These are phyloP conservation scores for Podaxis mareebaensis DNA, from an alignment of 768 basidiomycete species.

Conservation along the genomic window DNA sequence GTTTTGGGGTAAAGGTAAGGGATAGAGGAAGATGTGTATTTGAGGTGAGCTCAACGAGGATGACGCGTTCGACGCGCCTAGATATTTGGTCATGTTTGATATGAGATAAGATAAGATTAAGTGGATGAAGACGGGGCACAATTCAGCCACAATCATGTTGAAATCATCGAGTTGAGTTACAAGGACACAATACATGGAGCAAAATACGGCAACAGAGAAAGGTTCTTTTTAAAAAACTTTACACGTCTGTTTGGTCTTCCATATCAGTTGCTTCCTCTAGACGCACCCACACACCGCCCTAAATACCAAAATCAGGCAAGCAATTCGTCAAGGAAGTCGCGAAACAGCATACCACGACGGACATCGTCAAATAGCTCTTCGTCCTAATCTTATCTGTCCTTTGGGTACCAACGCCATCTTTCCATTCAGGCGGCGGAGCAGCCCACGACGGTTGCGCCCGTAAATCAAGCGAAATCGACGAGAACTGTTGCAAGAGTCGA, in stretches of 20 bases:
- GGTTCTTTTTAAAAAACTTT: neutral
- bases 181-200: too few relatives aligned
- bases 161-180: too few relatives aligned
- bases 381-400: constrained; percentile 47
- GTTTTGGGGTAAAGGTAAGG: constrained; percentile 10
- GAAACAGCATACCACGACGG: constrained; percentile 21
- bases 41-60: constrained; percentile 4
- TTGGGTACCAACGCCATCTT: constrained; percentile 34
- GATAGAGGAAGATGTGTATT: constrained; percentile 7
- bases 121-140: neutral
- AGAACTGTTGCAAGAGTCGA: constrained; percentile 58
- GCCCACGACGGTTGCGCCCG: constrained; percentile 45
- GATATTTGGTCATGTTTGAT: constrained; percentile 15
- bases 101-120: constrained; percentile 1
- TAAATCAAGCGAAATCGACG: constrained; percentile 41
- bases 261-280: constrained; percentile 23
- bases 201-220: neutral
- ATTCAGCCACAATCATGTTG: too few relatives aligned
- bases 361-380: constrained; percentile 56
- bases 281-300: constrained; percentile 31
- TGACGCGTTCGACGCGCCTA: constrained; percentile 13
- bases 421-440: constrained; percentile 48
- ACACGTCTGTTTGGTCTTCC: neutral
- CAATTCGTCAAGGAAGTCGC: neutral
- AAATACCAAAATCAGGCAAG: neutral